These are phyloP conservation scores for Pythium rhizo-oryzae DNA, from an alignment of 352 stramenopile species.

Conservation along the genomic window DNA sequence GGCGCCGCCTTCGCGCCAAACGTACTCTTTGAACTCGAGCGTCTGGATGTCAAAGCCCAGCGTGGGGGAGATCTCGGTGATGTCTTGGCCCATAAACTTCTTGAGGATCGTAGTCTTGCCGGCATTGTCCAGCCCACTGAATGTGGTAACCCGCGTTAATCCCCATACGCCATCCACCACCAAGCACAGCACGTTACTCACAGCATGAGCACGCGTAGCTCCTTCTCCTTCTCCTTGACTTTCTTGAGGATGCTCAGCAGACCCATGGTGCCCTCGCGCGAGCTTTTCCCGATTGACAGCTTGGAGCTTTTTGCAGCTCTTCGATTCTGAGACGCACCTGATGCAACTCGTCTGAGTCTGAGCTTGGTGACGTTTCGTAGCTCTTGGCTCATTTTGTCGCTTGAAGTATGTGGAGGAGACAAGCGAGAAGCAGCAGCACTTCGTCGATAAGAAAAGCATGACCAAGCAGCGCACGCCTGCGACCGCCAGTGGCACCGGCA, in stretches of 20 bases:
- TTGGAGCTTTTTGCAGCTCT: too few relatives aligned
- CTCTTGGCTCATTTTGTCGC: background rate
- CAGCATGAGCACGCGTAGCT: conserved; percentile 98
- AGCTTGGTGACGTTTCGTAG: conserved; percentile 24
- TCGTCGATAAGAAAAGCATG: conserved; percentile 3
- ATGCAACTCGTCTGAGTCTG: conserved; percentile 21
- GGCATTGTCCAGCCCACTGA: conserved; percentile 98
- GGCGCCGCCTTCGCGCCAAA: background rate
- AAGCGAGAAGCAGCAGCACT: background rate
- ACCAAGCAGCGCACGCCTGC: conserved; percentile 3
- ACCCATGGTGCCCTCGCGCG: too few relatives aligned
- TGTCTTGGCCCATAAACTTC: conserved; percentile 97
- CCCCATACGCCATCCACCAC: background rate
- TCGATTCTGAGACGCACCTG: conserved; percentile 14
- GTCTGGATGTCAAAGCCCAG: conserved; percentile 99
- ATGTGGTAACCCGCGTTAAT: too few relatives aligned
- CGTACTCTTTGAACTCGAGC: conserved; percentile 93
- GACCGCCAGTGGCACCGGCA: background rate
- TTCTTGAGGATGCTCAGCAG: conserved; percentile 95
- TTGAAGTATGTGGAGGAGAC: background rate
- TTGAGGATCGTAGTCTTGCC: conserved; percentile 99
- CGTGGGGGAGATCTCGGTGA: conserved; percentile 97
- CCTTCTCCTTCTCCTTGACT: conserved; percentile 99
- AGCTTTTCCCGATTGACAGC: too few relatives aligned
- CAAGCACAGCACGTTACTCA: conserved; percentile 35